Evolutionary conservation across 208 protist genomes (phyloP).

Genomic region (Acanthamoeba healyi): DNA sequence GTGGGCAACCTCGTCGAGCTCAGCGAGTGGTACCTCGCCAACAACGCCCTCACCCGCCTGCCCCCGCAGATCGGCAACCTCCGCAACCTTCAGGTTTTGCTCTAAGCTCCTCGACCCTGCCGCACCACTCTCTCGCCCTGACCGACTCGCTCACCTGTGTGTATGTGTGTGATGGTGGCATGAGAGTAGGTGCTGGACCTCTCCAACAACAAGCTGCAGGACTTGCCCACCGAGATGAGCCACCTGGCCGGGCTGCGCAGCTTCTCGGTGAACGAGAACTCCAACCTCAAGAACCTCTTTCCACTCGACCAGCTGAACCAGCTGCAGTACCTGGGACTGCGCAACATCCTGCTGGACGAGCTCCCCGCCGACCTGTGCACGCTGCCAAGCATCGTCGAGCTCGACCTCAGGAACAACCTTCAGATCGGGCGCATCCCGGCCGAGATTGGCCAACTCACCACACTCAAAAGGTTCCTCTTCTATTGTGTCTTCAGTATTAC

Average conservation of each 20-base stretch:
- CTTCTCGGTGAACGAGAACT: constrained; percentile 85
- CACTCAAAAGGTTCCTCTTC: constrained; percentile 71
- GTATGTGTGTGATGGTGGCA: neutral
- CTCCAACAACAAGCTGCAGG: constrained; percentile 82
- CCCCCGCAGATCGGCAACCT: constrained; percentile 71
- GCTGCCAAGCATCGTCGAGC: constrained; percentile 78
- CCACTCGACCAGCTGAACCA: constrained; percentile 77
- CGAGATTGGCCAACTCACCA: constrained; percentile 83
- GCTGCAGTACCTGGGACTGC: constrained; percentile 78
- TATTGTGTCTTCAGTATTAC: neutral
- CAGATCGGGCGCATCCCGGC: constrained; percentile 82
- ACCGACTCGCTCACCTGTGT: neutral
- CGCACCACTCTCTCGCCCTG: neutral
- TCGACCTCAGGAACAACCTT: constrained; percentile 86
- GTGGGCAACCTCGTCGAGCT: constrained; percentile 75
- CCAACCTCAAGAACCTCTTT: constrained; percentile 81
- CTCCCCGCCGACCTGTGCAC: constrained; percentile 78
- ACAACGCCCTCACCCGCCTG: constrained; percentile 65
- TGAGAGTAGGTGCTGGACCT: constrained; percentile 70
- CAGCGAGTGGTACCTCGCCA: constrained; percentile 49
- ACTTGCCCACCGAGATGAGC: constrained; percentile 81
- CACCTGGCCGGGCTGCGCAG: constrained; percentile 73
- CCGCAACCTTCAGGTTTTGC: constrained; percentile 34
- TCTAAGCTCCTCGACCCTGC: neutral
- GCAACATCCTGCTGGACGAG: constrained; percentile 82